Evolutionary conservation across 495 filamentous ascomycete genomes (phyloP), one percentile per base, ranked within the genome.

Genomic region (Trichoderma asperelloides): DNA sequence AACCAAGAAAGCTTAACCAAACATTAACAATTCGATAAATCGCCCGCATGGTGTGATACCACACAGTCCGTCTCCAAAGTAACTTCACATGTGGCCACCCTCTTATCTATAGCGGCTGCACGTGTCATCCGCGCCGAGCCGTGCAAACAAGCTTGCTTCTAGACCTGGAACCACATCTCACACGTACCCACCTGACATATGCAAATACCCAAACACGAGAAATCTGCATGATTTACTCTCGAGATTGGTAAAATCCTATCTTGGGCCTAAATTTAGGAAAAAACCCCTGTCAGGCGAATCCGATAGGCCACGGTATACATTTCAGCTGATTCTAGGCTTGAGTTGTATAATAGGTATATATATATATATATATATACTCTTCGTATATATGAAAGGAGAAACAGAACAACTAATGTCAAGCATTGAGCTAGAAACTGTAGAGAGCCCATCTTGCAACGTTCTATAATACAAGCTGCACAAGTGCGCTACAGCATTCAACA

Each of bases 81-180:
- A 37, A 37, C 2, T 37, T 37, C 33, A 37, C 33, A 37, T 37
- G 33, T 37, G 33, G 33, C 33, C 5, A 37, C 33, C 55, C 25
- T 25, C 25, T 60, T 15, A 60, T 28, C 3, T 18, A 3, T 21
- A 25, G 16, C 55, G 16, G 47, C 55, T 30, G 55, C 55, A 60
- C 55, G 55, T 60, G 55, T 30, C 55, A 60, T 60, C 55, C 55
- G 55, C 55, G 55, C 55, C 55, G 55, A 60, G 55, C 55, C 55
- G 55, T 60, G 18, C 11, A 60, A 60, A 30, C 55, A 60, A 28
- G 12, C 55, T 28, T 30, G 55, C 25, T 60, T 60, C 27, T 25
- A 12, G 27, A 15, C 27, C 55, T 60, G 28, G 16, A 21, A 39
- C 23, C 6, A 25, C 9, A 16, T 55, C 62, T n/a, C 33, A 23